Evolutionary conservation across 2,329 filamentous ascomycete genomes (phyloP).

Genomic region (Phialocephala subalpina): DNA sequence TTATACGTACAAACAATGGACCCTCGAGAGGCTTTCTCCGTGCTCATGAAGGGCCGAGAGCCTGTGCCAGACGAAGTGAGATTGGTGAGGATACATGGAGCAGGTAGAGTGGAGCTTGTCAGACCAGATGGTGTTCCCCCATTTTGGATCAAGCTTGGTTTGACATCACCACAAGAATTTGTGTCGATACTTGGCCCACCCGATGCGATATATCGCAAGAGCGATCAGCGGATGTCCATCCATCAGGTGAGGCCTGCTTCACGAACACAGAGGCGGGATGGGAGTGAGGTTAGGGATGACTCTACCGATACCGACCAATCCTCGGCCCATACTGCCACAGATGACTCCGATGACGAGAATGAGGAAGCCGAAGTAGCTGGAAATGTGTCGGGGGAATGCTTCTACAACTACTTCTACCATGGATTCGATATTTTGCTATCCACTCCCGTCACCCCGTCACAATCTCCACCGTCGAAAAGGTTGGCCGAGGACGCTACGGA

Average conservation of each 20-base stretch:
- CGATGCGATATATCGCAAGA: slow-evolving; percentile 92
- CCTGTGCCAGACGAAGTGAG: slow-evolving; percentile 90
- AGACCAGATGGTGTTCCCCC: slow-evolving; percentile 73
- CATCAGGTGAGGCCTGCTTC: slow-evolving; percentile 70
- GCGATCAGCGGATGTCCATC: slow-evolving; percentile 87
- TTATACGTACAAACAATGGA: slow-evolving; percentile 80
- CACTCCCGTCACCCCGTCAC: slow-evolving; percentile 71
- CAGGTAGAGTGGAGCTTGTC: slow-evolving; percentile 79
- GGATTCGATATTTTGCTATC: slow-evolving; percentile 96
- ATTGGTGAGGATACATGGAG: slow-evolving; percentile 78
- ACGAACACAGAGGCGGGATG: slow-evolving; percentile 57
- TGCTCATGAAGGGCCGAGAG: slow-evolving; percentile 77
- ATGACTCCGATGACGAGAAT: slow-evolving; percentile 71
- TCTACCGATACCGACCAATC: slow-evolving; percentile 78
- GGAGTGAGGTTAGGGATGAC: slow-evolving; percentile 55
- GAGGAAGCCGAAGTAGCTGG: slow-evolving; percentile 64
- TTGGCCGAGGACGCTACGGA: slow-evolving; percentile 34
- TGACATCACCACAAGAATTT: slow-evolving; percentile 91
- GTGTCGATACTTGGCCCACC: slow-evolving; percentile 91
- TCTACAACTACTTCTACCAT: slow-evolving; percentile 97
- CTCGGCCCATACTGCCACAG: slow-evolving; percentile 74
- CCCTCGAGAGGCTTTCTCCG: slow-evolving; percentile 75
- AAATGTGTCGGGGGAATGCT: slow-evolving; percentile 75
- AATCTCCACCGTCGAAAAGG: slow-evolving; percentile 63
- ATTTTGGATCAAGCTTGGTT: slow-evolving; percentile 78